These are phyloP conservation scores for Pseudocercospora ulei DNA, from an alignment of 2,329 filamentous ascomycete genomes.

Conservation along the genomic window DNA sequence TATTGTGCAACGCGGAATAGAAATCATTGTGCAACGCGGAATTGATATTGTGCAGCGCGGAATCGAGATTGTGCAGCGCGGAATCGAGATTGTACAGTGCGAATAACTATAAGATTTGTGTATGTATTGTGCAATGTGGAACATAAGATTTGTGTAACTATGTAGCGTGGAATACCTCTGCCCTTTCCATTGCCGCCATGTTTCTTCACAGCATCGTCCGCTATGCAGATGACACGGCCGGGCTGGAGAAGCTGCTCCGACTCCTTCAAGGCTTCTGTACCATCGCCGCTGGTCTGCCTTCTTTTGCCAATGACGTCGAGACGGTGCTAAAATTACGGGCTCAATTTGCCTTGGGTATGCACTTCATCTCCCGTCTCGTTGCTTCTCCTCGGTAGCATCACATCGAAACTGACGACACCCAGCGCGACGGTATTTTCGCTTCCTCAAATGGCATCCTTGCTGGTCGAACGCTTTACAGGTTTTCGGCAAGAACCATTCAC, in stretches of 20 bases:
- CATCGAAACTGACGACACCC: conserved; percentile 3
- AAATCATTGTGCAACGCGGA: no score
- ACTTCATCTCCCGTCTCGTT: not conserved
- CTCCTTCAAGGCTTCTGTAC: conserved; percentile 43
- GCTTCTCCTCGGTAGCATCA: not conserved
- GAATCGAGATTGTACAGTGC: no score
- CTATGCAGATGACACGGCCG: conserved; percentile 39
- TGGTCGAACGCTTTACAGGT: conserved; percentile 15
- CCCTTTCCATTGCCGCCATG: conserved; percentile 11
- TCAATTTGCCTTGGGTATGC: conserved; percentile 40
- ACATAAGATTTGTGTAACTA: no score
- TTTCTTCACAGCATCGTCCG: conserved; percentile 12
- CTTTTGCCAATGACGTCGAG: conserved; percentile 28
- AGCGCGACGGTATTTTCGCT: conserved; percentile 55
- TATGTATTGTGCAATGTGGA: no score
- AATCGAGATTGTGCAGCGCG: no score
- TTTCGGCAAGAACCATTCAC: conserved; percentile 16
- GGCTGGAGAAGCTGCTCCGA: conserved; percentile 53
- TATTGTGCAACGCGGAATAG: no score
- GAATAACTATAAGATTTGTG: no score
- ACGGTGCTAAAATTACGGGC: conserved; percentile 35
- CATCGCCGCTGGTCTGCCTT: conserved; percentile 35
- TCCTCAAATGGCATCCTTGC: conserved; percentile 49
- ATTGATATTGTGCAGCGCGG: no score
- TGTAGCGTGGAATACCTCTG: no score